Base-by-base conservation (phyloP, 768 basidiomycete genomes). In the Boletus barrowsii region DNA sequence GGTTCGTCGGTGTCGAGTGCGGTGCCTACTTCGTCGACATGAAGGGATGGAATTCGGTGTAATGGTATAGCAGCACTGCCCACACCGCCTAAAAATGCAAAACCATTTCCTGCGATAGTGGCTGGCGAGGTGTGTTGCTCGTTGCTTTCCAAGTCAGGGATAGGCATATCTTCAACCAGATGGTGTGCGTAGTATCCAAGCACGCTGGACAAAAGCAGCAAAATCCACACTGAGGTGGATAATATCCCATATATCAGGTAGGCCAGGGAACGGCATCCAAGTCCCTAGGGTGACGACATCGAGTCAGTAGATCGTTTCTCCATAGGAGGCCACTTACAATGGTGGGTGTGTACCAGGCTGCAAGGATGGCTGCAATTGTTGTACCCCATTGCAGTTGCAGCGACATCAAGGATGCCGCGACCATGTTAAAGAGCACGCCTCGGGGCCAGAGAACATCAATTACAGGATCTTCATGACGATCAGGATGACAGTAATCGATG, bases 191-290 rank as follows among this genome's bases (percentile, higher is more conserved):
- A 60, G 44, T 69, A 61, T 40, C 59, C 65, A 18, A 67, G 54
- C 1, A 53, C 1, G 52, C 68, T 75, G 37, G 73, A 72, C 2
- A 37, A 17, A 11, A 74, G 56, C 11, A 73, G 62, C 2, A 71
- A 13, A 8, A 62, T 20, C 72, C 73, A 74, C 13, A 69, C 60
- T 0, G 53, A 1, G 2, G 69, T 75, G 1, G 73, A 69, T 6
- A 63, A 1, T 7, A 35, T 14, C 2, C 61, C 74, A 13, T 72
- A 74, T 15, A 66, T 41, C 35, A 72, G 22, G 47, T 73, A 74
- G 1, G 64, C 60, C 0, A 59, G 53, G 3, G 72, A 74, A 50
- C 72, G 71, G 42, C 74, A 74, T 11, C 73, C 74, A 2, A 75
- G 30, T 17, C 67, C 66, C 66, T 63, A n/a, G 22, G 13, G 30